Base-by-base conservation (phyloP, 257 asterid species). In the Fraxinus quadrangulata region DNA sequence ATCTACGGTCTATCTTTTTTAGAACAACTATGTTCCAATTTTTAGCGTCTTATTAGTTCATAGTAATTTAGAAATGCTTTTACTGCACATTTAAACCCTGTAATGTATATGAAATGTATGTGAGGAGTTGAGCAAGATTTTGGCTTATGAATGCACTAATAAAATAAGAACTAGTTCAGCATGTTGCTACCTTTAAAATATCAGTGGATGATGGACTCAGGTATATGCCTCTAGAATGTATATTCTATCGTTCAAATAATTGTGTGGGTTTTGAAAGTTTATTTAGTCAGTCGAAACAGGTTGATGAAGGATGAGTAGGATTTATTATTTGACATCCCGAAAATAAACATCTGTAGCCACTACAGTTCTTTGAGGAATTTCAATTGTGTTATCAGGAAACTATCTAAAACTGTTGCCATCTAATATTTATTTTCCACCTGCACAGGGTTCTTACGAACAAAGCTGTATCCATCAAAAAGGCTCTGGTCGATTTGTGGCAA, bases 401-500 rank as follows among this genome's bases (percentile, higher is more conserved):
- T 36, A 36, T 19, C 31, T 17, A 34, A 2, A 69, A 19, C 8
- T 63, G 14, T 73, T 7, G 68, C 42, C 26, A 11, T 30, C 33
- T 77, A 34, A 69, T 78, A 54, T 67, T 75, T 74, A 26, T 71
- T 67, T 73, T 77, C 69, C 61, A 23, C 28, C 13, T 73, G 66
- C 39, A 73, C 91, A 95, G 98, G 85, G 30, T 81, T 81, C 36
- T 92, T 59, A 83, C 67, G 30, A 79, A 85, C 71, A 89, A 85
- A 73, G 92, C 87, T 59, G 39, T 77, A 72, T 86, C 90, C 12
- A 31, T 87, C 16, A 92, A 86, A 76, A 92, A 85, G 81, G 94
- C 86, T 78, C 54, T 96, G 67, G 1, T 42, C 17, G 98, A 95
- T 73, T 83, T 89, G 67, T 93, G 97, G 97, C 94, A 90, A 77